Percentiles rank a stretch among this genome's conserved stretches.
phyloP scores from a whole-genome alignment of 495 filamentous ascomycete species.

The Podospora anserina region DNA sequence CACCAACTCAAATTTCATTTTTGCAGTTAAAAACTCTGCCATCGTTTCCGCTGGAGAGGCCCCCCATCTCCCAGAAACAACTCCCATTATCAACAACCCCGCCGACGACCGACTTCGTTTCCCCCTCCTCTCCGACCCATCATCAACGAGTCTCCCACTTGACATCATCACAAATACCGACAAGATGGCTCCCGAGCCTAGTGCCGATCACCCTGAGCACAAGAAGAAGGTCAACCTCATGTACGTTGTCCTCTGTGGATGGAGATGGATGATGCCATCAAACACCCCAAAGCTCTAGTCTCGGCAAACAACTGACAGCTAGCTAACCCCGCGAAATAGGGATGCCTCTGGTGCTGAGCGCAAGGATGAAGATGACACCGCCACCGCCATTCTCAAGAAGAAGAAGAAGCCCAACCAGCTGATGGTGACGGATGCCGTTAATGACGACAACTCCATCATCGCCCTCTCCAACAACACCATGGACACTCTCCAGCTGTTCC shows the following conservation, averaged over 20 bases:
- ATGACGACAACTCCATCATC: slow-evolving; percentile 99
- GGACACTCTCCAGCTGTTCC: slow-evolving; percentile 96
- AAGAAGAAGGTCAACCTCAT: slow-evolving; percentile 92
- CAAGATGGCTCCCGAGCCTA: slow-evolving; percentile 38
- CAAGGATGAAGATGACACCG: slow-evolving; percentile 84
- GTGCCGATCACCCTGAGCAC: slow-evolving; percentile 62
- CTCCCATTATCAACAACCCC: background rate
- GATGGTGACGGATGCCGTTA: slow-evolving; percentile 97
- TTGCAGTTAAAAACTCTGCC: background rate
- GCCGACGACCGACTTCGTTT: slow-evolving; percentile 2
- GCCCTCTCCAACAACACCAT: slow-evolving; percentile 98
- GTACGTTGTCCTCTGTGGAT: slow-evolving; percentile 53
- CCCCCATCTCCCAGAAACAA: background rate
- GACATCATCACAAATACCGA: slow-evolving; percentile 13
- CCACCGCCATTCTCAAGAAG: slow-evolving; percentile 98
- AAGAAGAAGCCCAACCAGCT: slow-evolving; percentile 99
- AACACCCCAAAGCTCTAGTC: background rate
- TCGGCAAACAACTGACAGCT: background rate
- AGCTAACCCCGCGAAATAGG: slow-evolving; percentile 51
- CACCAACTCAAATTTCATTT: background rate
- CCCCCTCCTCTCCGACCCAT: background rate
- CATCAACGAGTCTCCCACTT: background rate
- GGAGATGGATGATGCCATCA: background rate
- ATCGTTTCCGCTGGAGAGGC: background rate
- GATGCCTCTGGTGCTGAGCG: slow-evolving; percentile 85